Conservation (phyloP, 2,329 filamentous ascomycete genomes). For the Chaetomium sp. region DNA sequence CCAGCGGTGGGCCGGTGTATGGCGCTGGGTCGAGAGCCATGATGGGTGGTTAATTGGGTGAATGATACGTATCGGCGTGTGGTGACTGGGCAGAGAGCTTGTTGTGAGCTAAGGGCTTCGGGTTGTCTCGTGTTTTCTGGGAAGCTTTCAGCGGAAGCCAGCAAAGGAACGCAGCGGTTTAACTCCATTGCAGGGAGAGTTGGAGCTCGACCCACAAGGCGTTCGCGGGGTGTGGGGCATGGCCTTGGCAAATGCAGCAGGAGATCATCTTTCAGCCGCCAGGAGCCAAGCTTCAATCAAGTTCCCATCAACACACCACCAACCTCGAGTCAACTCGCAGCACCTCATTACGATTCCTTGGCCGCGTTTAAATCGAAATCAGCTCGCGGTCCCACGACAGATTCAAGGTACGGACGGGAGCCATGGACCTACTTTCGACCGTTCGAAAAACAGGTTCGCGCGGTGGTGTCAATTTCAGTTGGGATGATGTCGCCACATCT, state of each 20-base stretch:
- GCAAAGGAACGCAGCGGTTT: not conserved
- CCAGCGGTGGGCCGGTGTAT: constrained; percentile 56
- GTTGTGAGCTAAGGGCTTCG: not conserved
- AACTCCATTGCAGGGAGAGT: not conserved
- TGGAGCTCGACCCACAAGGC: not conserved
- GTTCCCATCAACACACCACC: not conserved
- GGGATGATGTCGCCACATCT: constrained; percentile 89
- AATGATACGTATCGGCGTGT: not conserved
- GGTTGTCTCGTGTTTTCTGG: not conserved
- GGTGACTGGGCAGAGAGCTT: not conserved
- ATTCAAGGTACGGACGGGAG: not conserved
- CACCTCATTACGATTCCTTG: not conserved
- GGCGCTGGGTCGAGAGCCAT: constrained; percentile 44
- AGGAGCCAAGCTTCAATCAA: not conserved
- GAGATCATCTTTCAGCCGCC: not conserved
- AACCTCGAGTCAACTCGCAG: not conserved
- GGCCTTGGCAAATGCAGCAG: not conserved
- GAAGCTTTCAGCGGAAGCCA: not conserved
- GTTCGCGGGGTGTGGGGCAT: constrained; percentile 6
- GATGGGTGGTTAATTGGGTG: not conserved
- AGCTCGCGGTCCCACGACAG: not conserved
- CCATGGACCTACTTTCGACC: constrained; percentile 90
- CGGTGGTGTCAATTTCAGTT: constrained; percentile 93
- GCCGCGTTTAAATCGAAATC: not conserved
- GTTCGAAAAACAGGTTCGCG: constrained; percentile 90